phyloP scores from a whole-genome alignment of 2,329 filamentous ascomycete genomes.

The Fusarium haematococcum region DNA sequence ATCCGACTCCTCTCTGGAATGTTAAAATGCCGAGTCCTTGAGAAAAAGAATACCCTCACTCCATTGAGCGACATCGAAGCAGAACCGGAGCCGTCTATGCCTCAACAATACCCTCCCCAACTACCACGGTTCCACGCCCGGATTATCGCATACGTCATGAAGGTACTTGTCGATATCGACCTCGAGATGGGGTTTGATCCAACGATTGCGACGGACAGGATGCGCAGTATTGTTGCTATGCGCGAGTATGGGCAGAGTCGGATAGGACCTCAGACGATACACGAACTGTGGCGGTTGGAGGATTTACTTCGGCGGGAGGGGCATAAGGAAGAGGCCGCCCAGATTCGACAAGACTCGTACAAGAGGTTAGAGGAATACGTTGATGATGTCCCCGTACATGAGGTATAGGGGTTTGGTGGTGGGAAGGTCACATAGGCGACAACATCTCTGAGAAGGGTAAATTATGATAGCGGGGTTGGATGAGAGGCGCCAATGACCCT shows the following conservation, averaged over 20 bases:
- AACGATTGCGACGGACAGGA: conserved; percentile 12
- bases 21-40: conserved; percentile 9
- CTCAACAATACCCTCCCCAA: background rate
- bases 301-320: background rate
- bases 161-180: conserved; percentile 13
- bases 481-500: background rate
- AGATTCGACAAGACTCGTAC: conserved; percentile 10
- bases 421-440: too few species aligned
- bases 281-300: conserved; percentile 22
- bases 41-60: background rate
- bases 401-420: background rate
- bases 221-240: conserved; percentile 6
- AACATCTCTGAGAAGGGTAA: background rate
- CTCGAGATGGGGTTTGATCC: background rate
- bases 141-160: conserved; percentile 15
- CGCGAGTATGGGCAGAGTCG: conserved; percentile 16
- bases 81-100: background rate
- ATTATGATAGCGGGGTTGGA: background rate
- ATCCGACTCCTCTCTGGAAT: background rate
- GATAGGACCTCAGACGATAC: conserved; percentile 11
- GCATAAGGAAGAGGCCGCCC: background rate
- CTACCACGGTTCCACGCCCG: conserved; percentile 5
- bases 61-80: background rate
- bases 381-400: background rate
- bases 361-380: conserved; percentile 18